Base-by-base conservation (phyloP, 495 filamentous ascomycete species). In the Podospora pseudopauciseta region DNA sequence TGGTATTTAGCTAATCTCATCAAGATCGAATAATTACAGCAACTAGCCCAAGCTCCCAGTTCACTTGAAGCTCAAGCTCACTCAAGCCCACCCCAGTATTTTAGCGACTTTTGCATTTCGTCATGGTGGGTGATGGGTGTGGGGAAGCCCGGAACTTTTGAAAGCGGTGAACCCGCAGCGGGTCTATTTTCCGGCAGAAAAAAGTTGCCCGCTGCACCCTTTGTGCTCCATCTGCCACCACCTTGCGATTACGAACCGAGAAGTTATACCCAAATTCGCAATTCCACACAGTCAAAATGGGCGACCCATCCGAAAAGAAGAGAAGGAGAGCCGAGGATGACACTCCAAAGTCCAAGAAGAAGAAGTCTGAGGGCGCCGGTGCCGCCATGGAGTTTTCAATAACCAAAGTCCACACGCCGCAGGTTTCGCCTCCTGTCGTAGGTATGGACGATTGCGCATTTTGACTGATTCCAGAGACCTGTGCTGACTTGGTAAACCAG, bases 221-320 rank as follows among this genome's bases (percentile, higher is more conserved):
- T 49, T 2, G 16, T 16, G 28, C 57, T 59, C 20, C 54, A 30
- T n/a, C 65, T 49, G 20, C 30, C n/a, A 57, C 32, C 15, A 16
- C 26, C 15, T 49, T 30, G 39, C 34, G 39, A 49, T 19, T 26
- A 39, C 18, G 9, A 60, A 60, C 28, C 34, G 28, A 27, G 15
- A 27, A 57, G 63, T 34, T 66, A 26, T 23, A 61, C 59, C 13
- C 20, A 2, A 27, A 61, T 5, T 32, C 27, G 7, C 23, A 16
- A 44, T n/a, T 32, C 30, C 67, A 66, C 26, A 20, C 32, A 27
- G 30, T 44, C 64, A 82, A 57, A 64, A 90, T 88, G 86, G 76
- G 83, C 7, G 83, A 84, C 44, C 81, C 80, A 61, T 80, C 84
- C 34, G 85, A 87, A 58, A 90, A 91, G 76, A 96, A 96, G 82